Conservation (phyloP, 768 basidiomycete species). For the Termitomyces sp. region DNA sequence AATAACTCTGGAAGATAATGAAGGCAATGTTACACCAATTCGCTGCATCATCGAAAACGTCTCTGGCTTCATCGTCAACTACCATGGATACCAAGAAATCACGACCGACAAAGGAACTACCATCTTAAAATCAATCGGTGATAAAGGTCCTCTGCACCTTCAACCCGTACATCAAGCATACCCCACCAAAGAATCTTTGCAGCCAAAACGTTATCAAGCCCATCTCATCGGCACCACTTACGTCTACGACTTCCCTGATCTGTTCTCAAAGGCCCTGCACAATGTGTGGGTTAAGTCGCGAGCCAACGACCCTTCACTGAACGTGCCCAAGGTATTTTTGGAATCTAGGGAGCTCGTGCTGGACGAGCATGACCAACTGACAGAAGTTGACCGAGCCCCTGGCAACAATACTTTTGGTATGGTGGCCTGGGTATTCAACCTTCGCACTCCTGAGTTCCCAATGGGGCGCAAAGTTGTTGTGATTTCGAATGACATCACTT, state of each 20-base stretch:
- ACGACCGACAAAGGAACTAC: constrained; percentile 92
- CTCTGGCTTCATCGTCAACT: constrained; percentile 98
- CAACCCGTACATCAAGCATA: constrained; percentile 93
- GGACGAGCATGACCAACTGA: constrained; percentile 87
- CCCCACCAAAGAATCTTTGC: constrained; percentile 95
- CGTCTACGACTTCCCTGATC: constrained; percentile 98
- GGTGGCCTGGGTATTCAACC: constrained; percentile 96
- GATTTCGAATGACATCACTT: constrained; percentile 97
- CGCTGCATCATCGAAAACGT: constrained; percentile 99
- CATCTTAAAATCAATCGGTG: constrained; percentile 96
- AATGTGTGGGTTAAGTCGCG: constrained; percentile 85
- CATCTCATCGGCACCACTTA: constrained; percentile 98
- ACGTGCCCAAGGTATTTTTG: constrained; percentile 71
- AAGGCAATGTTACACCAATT: constrained; percentile 93
- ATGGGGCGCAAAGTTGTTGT: constrained; percentile 83
- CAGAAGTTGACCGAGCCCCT: constrained; percentile 86
- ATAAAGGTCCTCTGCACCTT: constrained; percentile 93
- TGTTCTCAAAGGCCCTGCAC: constrained; percentile 95
- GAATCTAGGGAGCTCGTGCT: constrained; percentile 87
- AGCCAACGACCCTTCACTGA: constrained; percentile 55
- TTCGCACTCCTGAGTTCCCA: constrained; percentile 90
- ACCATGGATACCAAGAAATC: constrained; percentile 97
- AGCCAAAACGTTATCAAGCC: constrained; percentile 98
- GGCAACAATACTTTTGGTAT: constrained; percentile 96
- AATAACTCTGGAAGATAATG: constrained; percentile 88